phyloP scores from a whole-genome alignment of 2,329 filamentous ascomycete species.

The Passalora sequoiae region DNA sequence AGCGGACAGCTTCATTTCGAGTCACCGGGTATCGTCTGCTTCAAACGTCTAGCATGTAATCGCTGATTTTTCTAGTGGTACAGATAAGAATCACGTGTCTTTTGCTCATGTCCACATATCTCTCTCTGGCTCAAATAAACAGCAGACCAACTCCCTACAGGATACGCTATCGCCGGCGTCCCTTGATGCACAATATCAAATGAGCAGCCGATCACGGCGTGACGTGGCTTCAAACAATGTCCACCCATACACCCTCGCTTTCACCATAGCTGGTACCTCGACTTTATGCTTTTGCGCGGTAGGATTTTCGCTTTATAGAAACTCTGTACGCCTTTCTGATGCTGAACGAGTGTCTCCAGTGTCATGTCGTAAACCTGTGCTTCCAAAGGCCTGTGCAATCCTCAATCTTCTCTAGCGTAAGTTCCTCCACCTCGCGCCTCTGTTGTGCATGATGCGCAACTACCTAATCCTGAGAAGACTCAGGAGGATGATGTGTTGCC shows the following conservation, averaged over 20 bases:
- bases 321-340: slow-evolving; percentile 9
- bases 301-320: slow-evolving; percentile 1
- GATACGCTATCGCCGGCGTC: slow-evolving; percentile 6
- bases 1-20: not conserved
- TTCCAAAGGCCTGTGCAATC: slow-evolving; percentile 1
- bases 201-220: not conserved
- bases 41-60: slow-evolving; percentile 6
- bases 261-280: slow-evolving; percentile 1
- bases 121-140: slow-evolving; percentile 3
- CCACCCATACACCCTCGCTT: slow-evolving; percentile 5
- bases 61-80: slow-evolving; percentile 7
- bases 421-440: no score
- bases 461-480: no score
- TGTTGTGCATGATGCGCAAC: slow-evolving; percentile 5
- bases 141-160: slow-evolving; percentile 1
- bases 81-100: slow-evolving; percentile 5
- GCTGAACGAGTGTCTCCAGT: slow-evolving; percentile 5
- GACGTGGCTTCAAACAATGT: no score
- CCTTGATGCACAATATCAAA: slow-evolving; percentile 4
- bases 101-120: slow-evolving; percentile 5
- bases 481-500: no score
- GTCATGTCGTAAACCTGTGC: not conserved
- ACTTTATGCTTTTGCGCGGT: slow-evolving; percentile 4
- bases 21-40: slow-evolving; percentile 7
- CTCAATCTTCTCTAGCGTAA: not conserved